phyloP scores from a whole-genome alignment of 345 rosid species.

The Acer negundo region DNA sequence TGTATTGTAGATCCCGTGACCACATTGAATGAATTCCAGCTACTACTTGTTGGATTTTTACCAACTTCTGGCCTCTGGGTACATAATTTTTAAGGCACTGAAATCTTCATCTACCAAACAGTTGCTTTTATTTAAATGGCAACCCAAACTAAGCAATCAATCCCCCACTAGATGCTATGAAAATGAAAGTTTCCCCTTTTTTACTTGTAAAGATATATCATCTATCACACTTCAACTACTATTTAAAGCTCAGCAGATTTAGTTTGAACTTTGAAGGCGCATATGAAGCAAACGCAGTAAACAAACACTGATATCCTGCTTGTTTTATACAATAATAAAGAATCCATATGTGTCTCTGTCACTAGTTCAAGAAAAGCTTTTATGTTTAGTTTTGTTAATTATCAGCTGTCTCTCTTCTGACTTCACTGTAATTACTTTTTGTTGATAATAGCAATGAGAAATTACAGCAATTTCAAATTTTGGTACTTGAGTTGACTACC shows the following conservation, averaged over 20 bases:
- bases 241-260: background rate
- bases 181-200: background rate
- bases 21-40: background rate
- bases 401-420: background rate
- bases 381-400: background rate
- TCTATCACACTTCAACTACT: background rate
- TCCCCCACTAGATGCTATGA: background rate
- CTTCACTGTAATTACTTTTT: too few relatives aligned
- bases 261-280: background rate
- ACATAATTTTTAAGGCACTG: background rate
- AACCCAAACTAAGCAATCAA: background rate
- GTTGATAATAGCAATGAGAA: background rate
- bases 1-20: background rate
- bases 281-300: background rate
- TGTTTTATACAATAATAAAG: background rate
- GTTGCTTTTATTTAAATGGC: too few relatives aligned
- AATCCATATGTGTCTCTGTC: background rate
- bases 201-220: background rate
- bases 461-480: background rate
- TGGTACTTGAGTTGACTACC: background rate
- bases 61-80: background rate
- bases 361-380: background rate
- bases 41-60: background rate
- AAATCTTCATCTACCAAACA: too few relatives aligned
- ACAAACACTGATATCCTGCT: background rate